A percentile compares a stretch with the other conserved stretches of the same genome.
These are phyloP conservation scores for Solanum hybrid DNA, from an alignment of 305 asterid species.

Conservation along the genomic window DNA sequence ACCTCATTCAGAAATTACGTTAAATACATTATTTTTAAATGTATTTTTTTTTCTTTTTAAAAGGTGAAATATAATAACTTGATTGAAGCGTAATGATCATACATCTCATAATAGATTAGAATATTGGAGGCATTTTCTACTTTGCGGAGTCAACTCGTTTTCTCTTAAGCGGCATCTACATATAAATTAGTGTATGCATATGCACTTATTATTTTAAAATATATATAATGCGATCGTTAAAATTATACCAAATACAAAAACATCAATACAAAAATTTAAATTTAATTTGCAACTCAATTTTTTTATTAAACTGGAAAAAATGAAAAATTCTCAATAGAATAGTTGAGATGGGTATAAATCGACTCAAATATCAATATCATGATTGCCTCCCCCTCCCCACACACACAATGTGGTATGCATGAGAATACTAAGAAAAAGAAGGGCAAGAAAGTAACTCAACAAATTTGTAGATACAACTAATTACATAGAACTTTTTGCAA, in stretches of 20 bases:
- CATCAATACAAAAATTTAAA: not conserved
- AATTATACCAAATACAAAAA: not conserved
- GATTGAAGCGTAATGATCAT: not conserved
- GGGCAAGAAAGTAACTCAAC: not conserved
- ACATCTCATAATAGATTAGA: not conserved
- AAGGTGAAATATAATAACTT: not conserved
- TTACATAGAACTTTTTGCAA: not conserved
- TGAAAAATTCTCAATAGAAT: not conserved
- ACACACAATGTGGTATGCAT: not conserved
- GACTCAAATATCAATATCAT: fast-evolving
- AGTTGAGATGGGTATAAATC: fast-evolving
- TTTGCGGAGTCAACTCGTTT: no score
- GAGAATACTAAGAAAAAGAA: not conserved
- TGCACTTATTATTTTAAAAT: no score
- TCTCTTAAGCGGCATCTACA: not conserved
- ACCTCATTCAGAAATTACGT: not conserved
- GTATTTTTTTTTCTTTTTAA: no score
- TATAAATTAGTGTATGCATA: no score
- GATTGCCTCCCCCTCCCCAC: no score
- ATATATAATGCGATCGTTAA: not conserved
- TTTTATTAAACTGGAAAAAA: not conserved
- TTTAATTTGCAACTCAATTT: not conserved
- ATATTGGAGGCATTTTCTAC: no score
- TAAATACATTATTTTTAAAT: no score
- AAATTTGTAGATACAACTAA: not conserved